Evolutionary conservation across 495 filamentous ascomycete species (phyloP).

Genomic region (Podospora pseudopauciseta): DNA sequence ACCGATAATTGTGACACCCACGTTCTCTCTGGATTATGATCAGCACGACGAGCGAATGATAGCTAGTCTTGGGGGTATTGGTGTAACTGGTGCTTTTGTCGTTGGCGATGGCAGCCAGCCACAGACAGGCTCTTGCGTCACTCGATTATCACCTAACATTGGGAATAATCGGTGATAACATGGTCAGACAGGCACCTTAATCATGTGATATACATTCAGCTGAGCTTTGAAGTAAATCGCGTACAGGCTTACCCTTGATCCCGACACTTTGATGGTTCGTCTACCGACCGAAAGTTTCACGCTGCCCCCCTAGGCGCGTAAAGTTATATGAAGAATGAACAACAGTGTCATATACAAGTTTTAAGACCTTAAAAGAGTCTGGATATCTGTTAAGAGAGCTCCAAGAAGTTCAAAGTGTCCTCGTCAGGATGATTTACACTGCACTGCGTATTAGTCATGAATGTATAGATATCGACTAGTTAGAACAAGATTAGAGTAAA

Average conservation of each 20-base stretch:
- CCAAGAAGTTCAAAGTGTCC: too few relatives aligned
- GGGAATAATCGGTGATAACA: not conserved
- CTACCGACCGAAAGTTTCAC: too few relatives aligned
- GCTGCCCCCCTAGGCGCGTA: too few relatives aligned
- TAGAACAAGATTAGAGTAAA: too few relatives aligned
- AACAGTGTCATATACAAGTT: too few relatives aligned
- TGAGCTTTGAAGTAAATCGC: not conserved
- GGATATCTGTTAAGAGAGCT: too few relatives aligned
- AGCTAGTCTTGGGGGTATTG: not conserved
- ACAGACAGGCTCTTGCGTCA: not conserved
- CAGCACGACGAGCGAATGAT: not conserved
- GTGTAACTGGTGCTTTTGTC: not conserved
- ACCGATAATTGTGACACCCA: not conserved
- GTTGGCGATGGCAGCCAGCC: not conserved
- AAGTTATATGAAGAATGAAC: too few relatives aligned
- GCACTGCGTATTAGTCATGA: too few relatives aligned
- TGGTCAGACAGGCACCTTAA: not conserved
- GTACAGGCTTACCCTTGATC: not conserved
- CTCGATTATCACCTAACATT: not conserved
- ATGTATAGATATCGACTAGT: too few relatives aligned
- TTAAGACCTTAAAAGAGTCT: too few relatives aligned
- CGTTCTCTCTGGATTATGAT: not conserved
- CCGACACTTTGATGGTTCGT: not conserved
- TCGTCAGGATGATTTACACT: too few relatives aligned
- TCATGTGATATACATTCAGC: not conserved